These are phyloP conservation scores for Eucalyptus microcorys DNA, from an alignment of 345 rosid species.

Conservation along the genomic window DNA sequence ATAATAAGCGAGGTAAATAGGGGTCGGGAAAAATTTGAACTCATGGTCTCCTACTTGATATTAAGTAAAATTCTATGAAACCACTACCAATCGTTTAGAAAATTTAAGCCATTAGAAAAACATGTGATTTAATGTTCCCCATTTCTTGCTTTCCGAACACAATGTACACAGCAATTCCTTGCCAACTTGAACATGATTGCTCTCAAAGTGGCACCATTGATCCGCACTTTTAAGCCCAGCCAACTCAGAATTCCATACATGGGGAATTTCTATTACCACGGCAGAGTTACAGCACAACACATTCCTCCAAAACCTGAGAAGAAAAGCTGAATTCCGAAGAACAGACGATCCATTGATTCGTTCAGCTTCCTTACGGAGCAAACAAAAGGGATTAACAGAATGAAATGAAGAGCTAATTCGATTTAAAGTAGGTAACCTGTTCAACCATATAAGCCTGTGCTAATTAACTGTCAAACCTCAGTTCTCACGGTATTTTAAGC, in stretches of 20 bases:
- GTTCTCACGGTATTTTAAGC: not conserved
- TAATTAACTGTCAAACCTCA: not conserved
- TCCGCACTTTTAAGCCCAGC: not conserved
- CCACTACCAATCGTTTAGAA: not conserved
- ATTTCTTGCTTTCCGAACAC: not conserved
- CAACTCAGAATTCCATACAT: not conserved
- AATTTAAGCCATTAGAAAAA: not conserved
- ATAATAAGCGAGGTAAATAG: not conserved
- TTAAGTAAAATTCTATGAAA: not conserved
- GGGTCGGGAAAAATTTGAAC: not conserved
- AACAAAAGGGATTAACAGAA: not conserved
- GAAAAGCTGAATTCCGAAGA: not conserved
- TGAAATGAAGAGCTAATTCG: not conserved
- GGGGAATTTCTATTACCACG: not conserved
- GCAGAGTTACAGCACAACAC: not conserved
- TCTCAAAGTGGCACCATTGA: not conserved
- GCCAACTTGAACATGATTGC: not conserved
- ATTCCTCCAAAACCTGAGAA: not conserved
- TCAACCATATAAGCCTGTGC: not conserved
- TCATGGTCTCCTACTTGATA: not conserved
- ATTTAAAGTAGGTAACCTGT: not conserved
- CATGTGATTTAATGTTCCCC: not conserved
- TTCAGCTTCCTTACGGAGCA: not conserved
- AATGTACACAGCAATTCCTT: not conserved
- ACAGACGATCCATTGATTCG: not conserved